Percentiles rank a stretch among this genome's conserved stretches.
These are phyloP conservation scores for Gymnopilus junonius DNA, from an alignment of 768 basidiomycete species.

Conservation along the genomic window DNA sequence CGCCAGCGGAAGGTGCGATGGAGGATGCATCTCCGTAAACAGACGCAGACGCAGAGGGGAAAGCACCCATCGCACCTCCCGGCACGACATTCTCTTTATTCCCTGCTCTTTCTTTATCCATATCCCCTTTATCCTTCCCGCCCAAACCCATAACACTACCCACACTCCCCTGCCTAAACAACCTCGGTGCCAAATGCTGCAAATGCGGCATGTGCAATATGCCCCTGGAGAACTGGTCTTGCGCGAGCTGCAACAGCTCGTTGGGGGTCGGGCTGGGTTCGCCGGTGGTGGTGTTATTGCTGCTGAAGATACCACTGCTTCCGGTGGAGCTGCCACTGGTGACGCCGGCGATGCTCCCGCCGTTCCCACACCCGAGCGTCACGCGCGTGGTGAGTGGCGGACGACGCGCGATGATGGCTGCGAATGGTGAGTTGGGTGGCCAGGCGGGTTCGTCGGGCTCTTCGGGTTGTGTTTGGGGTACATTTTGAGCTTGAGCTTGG, in stretches of 20 bases:
- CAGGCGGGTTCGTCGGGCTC: slow-evolving; percentile 46
- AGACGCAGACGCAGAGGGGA: no score
- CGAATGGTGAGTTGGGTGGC: slow-evolving; percentile 57
- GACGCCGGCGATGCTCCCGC: no score
- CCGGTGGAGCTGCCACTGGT: no score
- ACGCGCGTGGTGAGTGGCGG: slow-evolving; percentile 56
- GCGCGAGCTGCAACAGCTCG: slow-evolving; percentile 62
- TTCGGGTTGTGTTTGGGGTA: background rate
- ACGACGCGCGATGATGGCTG: slow-evolving; percentile 32
- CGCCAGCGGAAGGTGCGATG: no score
- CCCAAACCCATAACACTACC: background rate
- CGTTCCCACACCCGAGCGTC: slow-evolving; percentile 35
- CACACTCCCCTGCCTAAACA: background rate
- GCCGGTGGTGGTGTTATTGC: no score
- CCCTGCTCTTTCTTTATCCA: background rate
- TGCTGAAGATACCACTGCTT: no score
- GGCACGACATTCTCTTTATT: no score
- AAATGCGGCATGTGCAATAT: slow-evolving; percentile 75
- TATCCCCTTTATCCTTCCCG: background rate
- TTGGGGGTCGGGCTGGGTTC: slow-evolving; percentile 39
- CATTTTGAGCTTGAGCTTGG: background rate
- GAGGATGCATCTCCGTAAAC: no score
- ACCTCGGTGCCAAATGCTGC: slow-evolving; percentile 8
- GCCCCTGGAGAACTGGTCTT: slow-evolving; percentile 71
- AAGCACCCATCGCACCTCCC: no score